Conservation (phyloP, 208 protist genomes). For the Leishmania aethiopica region DNA sequence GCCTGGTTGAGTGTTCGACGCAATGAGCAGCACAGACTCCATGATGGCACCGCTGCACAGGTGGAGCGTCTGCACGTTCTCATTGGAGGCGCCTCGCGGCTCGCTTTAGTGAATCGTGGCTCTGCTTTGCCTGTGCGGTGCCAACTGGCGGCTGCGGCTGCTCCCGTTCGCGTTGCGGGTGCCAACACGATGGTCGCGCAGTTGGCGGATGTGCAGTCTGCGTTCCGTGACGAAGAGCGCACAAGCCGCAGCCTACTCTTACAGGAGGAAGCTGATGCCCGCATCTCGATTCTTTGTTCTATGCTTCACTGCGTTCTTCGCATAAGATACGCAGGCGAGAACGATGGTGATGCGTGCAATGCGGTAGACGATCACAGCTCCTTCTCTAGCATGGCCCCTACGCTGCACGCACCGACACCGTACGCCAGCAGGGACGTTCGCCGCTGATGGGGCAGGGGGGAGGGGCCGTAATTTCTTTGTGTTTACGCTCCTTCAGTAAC, state of each 20-base stretch:
- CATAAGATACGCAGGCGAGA: neutral
- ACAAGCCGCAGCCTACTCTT: neutral
- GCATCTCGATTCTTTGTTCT: neutral
- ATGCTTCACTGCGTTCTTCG: constrained; percentile 1
- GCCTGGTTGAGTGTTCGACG: constrained; percentile 8
- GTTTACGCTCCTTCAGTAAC: too few species aligned
- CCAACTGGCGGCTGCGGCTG: neutral
- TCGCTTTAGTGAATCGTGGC: neutral
- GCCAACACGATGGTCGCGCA: too few species aligned
- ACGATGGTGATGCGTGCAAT: neutral
- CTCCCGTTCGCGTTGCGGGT: neutral
- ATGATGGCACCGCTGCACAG: neutral
- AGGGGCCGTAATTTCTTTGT: neutral
- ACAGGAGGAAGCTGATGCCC: neutral
- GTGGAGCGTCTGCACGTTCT: constrained; percentile 6
- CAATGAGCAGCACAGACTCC: neutral
- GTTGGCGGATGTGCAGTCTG: neutral
- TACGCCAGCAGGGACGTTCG: neutral
- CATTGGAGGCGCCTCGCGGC: neutral
- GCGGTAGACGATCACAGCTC: neutral
- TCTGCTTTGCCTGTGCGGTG: neutral
- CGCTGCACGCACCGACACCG: neutral
- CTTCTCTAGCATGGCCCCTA: neutral
- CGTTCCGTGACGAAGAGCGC: neutral
- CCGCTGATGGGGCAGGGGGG: neutral